Conservation (phyloP, 345 rosid genomes). For the Citrus australasica region DNA sequence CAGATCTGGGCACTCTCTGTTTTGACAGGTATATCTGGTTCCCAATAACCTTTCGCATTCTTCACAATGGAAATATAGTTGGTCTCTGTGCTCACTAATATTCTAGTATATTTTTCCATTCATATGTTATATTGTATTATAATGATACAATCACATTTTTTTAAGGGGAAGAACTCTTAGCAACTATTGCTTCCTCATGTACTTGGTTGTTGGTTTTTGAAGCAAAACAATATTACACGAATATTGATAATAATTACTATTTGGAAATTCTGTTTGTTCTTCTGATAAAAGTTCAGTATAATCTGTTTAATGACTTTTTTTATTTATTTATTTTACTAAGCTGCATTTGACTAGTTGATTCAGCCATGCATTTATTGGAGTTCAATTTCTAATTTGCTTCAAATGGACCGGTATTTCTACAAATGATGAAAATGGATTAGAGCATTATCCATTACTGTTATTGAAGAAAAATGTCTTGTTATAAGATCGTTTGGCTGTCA, state of each 20-base stretch:
- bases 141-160: background rate
- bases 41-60: background rate
- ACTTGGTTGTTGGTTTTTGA: background rate
- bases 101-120: background rate
- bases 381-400: background rate
- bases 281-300: background rate
- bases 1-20: conserved; percentile 95
- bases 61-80: background rate
- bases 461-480: background rate
- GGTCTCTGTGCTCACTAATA: background rate
- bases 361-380: background rate
- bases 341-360: background rate
- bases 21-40: conserved; percentile 54
- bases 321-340: background rate
- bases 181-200: background rate
- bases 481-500: background rate
- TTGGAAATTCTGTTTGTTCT: background rate
- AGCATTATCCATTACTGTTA: background rate
- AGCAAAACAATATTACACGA: background rate
- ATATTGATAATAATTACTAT: background rate
- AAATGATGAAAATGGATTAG: background rate
- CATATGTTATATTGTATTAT: background rate
- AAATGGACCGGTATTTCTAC: background rate
- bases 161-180: background rate
- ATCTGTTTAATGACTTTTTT: background rate